Evolutionary conservation across 108 stramenopile genomes (phyloP).

Genomic region (Pseudonitzschia multistriata): DNA sequence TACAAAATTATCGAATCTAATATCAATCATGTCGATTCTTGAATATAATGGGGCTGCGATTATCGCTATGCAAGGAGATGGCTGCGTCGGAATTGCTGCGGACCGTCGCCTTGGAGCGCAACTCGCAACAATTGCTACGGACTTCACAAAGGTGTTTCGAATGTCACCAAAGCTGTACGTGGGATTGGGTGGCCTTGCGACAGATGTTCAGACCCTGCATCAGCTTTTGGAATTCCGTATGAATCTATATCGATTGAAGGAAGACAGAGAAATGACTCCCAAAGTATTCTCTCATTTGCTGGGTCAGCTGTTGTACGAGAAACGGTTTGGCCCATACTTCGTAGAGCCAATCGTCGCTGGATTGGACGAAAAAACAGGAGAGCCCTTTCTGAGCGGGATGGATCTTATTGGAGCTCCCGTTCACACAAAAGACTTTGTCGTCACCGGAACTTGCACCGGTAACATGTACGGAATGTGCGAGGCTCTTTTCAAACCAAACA

Average conservation of each 20-base stretch:
- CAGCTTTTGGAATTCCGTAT: slow-evolving; percentile 83
- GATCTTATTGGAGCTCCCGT: slow-evolving; percentile 96
- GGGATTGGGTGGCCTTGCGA: slow-evolving; percentile 93
- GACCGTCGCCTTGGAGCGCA: slow-evolving; percentile 95
- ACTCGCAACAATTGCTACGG: slow-evolving; percentile 90
- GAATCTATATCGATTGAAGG: slow-evolving; percentile 91
- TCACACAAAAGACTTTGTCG: slow-evolving; percentile 93
- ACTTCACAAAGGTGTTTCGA: slow-evolving; percentile 95
- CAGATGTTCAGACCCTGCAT: slow-evolving; percentile 94
- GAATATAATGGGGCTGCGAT: slow-evolving; percentile 98
- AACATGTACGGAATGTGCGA: slow-evolving; percentile 99
- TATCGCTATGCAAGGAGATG: slow-evolving; percentile 98
- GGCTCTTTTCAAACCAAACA: slow-evolving; percentile 90
- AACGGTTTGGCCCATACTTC: slow-evolving; percentile 98
- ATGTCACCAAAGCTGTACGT: slow-evolving; percentile 91
- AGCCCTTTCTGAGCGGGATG: slow-evolving; percentile 94
- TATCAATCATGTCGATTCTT: slow-evolving; percentile 88
- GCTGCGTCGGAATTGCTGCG: slow-evolving; percentile 97
- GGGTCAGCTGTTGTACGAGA: slow-evolving; percentile 91
- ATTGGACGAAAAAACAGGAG: slow-evolving; percentile 70
- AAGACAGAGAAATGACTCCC: slow-evolving; percentile 96
- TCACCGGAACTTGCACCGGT: slow-evolving; percentile 94
- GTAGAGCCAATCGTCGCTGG: slow-evolving; percentile 97
- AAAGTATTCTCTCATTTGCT: slow-evolving; percentile 89
- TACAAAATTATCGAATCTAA: not conserved